phyloP scores from a whole-genome alignment of 495 filamentous ascomycete genomes.

The Friedmanniomyces endolithicus region DNA sequence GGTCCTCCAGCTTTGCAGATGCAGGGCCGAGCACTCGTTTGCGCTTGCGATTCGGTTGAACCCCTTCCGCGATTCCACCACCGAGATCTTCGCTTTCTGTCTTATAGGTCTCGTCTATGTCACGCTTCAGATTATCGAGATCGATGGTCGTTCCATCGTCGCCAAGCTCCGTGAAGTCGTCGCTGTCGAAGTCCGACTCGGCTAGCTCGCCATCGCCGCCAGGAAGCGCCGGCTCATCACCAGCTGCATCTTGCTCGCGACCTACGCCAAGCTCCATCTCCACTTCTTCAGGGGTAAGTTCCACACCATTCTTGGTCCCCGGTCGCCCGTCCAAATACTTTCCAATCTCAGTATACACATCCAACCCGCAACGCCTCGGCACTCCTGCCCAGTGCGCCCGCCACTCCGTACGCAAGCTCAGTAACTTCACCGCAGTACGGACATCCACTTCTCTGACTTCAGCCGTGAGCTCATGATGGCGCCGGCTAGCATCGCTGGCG shows the following conservation, averaged over 20 bases:
- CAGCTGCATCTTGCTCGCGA: background rate
- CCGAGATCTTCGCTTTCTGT: background rate
- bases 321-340: conserved; percentile 11
- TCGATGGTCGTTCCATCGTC: background rate
- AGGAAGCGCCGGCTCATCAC: background rate
- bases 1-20: background rate
- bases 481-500: conserved; percentile 27
- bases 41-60: background rate
- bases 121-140: background rate
- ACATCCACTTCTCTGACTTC: conserved; percentile 11
- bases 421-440: background rate
- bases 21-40: conserved; percentile 1
- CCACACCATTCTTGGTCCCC: conserved; percentile 8
- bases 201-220: background rate
- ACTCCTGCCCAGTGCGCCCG: conserved; percentile 7
- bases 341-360: conserved; percentile 8
- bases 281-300: conserved; percentile 7
- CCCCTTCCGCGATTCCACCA: background rate
- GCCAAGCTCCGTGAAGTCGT: conserved; percentile 1
- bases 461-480: conserved; percentile 9
- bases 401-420: background rate
- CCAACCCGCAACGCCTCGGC: conserved; percentile 3
- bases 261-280: conserved; percentile 9
- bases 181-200: background rate
- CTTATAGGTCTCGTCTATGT: background rate